phyloP scores from a whole-genome alignment of 139 green algal genomes.

The Micromonas pusilla region DNA sequence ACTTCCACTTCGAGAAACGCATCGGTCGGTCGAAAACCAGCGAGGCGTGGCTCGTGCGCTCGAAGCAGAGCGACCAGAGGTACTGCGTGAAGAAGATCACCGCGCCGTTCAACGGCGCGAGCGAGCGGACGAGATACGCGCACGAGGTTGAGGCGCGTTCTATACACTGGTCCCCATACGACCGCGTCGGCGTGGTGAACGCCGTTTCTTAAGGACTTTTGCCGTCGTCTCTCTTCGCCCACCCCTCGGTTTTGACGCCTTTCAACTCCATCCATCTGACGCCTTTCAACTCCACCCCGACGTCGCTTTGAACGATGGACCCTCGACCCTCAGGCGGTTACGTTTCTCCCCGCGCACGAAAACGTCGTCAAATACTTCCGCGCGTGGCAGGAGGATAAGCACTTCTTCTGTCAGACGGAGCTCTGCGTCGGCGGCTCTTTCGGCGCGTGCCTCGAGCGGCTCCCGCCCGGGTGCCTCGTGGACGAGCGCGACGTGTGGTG shows the following conservation, averaged over 20 bases:
- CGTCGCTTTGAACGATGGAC: too few relatives aligned
- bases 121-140: constrained; percentile 41
- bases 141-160: constrained; percentile 64
- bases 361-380: constrained; percentile 68
- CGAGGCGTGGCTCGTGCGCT: constrained; percentile 56
- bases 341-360: constrained; percentile 49
- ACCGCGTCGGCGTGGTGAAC: too few relatives aligned
- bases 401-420: constrained; percentile 71
- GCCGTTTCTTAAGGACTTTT: too few relatives aligned
- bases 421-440: constrained; percentile 43
- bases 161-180: too few relatives aligned
- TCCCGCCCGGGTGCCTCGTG: neutral
- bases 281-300: too few relatives aligned
- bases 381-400: constrained; percentile 66
- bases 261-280: too few relatives aligned
- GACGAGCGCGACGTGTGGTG: constrained; percentile 13
- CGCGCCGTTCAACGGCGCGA: constrained; percentile 31
- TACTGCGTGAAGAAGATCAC: constrained; percentile 51
- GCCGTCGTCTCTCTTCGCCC: too few relatives aligned
- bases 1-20: constrained; percentile 61
- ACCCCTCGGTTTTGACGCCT: too few relatives aligned
- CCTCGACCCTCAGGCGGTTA: too few relatives aligned
- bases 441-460: neutral
- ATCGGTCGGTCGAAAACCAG: constrained; percentile 48
- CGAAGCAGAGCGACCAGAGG: constrained; percentile 40